These are phyloP conservation scores for Nissolia schottii DNA, from an alignment of 306 rosid species.

Conservation along the genomic window DNA sequence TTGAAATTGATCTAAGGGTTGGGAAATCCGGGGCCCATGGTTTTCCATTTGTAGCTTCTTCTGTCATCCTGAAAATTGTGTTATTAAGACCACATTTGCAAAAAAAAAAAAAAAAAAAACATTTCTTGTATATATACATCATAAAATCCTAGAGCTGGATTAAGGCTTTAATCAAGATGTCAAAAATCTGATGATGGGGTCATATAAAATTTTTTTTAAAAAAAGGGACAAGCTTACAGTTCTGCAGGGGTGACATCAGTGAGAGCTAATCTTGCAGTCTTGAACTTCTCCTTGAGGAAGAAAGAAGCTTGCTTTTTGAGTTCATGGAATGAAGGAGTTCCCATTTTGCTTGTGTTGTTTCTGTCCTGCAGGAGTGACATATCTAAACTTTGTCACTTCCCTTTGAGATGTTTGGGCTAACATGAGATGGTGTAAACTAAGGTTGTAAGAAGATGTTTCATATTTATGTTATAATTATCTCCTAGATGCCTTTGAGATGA, in stretches of 20 bases:
- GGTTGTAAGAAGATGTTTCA: background rate
- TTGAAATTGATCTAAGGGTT: slow-evolving; percentile 67
- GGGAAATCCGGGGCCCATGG: slow-evolving; percentile 46
- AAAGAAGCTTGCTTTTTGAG: slow-evolving; percentile 78
- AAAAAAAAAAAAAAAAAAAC: too few species aligned
- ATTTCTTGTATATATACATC: too few species aligned
- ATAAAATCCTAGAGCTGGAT: background rate
- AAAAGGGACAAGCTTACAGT: slow-evolving; percentile 38
- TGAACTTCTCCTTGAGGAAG: slow-evolving; percentile 68
- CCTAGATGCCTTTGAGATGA: background rate
- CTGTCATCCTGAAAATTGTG: slow-evolving; percentile 52
- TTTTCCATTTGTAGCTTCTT: slow-evolving; percentile 65
- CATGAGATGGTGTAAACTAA: background rate
- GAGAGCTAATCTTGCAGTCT: slow-evolving; percentile 71
- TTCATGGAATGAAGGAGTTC: slow-evolving; percentile 45
- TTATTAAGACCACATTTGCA: background rate
- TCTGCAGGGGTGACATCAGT: slow-evolving; percentile 78
- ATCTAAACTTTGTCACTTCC: background rate
- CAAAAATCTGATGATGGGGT: background rate
- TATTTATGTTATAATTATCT: background rate
- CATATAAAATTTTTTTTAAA: too few species aligned
- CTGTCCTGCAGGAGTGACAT: slow-evolving; percentile 38
- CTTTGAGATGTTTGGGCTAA: background rate
- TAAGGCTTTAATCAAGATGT: background rate
- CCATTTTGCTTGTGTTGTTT: slow-evolving; percentile 23